A percentile compares a stretch with the other conserved stretches of the same genome.
These are phyloP conservation scores for Zanthoxylum bungeanum DNA, from an alignment of 345 rosid species.

Conservation along the genomic window DNA sequence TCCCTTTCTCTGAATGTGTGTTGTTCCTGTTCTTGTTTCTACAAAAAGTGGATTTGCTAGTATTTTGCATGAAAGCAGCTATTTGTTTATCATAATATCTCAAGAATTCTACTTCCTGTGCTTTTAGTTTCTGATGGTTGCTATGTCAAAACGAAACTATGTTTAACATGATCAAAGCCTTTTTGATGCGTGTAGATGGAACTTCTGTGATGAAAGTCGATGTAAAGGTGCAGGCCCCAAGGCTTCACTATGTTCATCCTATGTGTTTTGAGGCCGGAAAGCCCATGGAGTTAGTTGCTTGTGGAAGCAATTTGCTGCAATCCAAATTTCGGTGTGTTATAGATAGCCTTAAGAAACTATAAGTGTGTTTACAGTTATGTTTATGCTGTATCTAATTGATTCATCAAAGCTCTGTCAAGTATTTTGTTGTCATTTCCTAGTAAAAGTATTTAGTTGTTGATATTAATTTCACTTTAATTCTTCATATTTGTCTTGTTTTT, in stretches of 20 bases:
- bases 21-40: background rate
- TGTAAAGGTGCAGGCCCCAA: constrained; percentile 52
- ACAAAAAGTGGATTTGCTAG: background rate
- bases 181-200: constrained; percentile 46
- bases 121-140: background rate
- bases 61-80: background rate
- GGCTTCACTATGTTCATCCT: constrained; percentile 86
- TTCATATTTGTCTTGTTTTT: background rate
- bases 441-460: too few species aligned
- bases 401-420: background rate
- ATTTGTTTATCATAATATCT: background rate
- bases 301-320: constrained; percentile 78
- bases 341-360: constrained; percentile 7
- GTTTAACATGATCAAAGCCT: constrained; percentile 3
- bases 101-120: background rate
- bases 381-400: background rate
- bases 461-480: too few species aligned
- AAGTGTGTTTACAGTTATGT: background rate
- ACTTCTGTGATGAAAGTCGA: constrained; percentile 54
- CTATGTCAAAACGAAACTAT: background rate
- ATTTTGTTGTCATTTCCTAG: background rate
- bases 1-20: background rate
- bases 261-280: constrained; percentile 89
- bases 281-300: constrained; percentile 79
- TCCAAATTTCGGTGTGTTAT: constrained; percentile 64